These are phyloP conservation scores for Calocybe gangraenosa DNA, from an alignment of 768 basidiomycete species.

Conservation along the genomic window DNA sequence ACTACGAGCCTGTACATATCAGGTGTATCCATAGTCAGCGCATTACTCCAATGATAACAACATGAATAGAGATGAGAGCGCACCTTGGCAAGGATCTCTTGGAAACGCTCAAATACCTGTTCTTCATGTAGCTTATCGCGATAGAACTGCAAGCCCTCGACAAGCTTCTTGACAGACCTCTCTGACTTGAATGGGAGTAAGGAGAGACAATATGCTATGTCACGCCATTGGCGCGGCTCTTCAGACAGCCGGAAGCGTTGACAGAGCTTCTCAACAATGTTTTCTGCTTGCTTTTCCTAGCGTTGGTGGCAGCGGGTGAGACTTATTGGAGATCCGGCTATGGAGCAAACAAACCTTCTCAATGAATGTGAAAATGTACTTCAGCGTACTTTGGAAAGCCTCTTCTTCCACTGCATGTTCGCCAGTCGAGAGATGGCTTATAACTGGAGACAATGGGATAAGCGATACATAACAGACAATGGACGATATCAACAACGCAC, in stretches of 20 bases:
- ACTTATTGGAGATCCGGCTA: too few species aligned
- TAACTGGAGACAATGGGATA: constrained; percentile 47
- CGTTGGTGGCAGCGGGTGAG: neutral
- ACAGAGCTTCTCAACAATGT: constrained; percentile 95
- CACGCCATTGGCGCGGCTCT: constrained; percentile 93
- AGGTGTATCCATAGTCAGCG: neutral
- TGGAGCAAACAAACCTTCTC: constrained; percentile 83
- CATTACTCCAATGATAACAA: neutral
- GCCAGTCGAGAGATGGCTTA: constrained; percentile 90
- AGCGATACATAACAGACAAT: constrained; percentile 4
- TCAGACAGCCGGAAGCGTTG: constrained; percentile 88
- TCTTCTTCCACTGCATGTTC: constrained; percentile 91
- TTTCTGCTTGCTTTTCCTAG: constrained; percentile 98
- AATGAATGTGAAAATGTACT: constrained; percentile 94
- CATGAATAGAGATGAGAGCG: constrained; percentile 10
- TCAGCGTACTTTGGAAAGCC: constrained; percentile 87
- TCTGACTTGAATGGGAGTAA: constrained; percentile 97
- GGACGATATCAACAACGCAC: constrained; percentile 33
- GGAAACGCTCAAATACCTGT: constrained; percentile 74
- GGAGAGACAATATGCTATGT: constrained; percentile 94
- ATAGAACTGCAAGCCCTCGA: constrained; percentile 89
- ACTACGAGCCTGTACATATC: constrained; percentile 55
- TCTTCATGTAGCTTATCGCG: constrained; percentile 94
- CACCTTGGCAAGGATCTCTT: constrained; percentile 89
- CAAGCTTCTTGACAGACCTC: constrained; percentile 91